Evolutionary conservation across 257 asterid species (phyloP).

Genomic region (Penstemon eatonii): DNA sequence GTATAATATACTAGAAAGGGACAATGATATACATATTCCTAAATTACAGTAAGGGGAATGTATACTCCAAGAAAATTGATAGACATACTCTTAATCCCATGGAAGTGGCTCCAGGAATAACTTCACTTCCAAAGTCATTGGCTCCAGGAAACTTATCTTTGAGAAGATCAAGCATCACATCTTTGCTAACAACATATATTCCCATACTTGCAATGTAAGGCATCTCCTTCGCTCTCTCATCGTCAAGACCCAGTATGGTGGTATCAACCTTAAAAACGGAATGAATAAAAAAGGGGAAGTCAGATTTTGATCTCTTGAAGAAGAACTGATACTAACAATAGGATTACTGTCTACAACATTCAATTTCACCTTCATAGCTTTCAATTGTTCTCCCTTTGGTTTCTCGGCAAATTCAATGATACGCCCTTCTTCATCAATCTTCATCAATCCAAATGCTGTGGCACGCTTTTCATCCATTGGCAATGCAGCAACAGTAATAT

Average conservation of each 20-base stretch:
- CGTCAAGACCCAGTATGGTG: slow-evolving; percentile 91
- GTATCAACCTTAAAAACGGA: slow-evolving; percentile 72
- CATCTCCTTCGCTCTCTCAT: slow-evolving; percentile 88
- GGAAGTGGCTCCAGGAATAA: slow-evolving; percentile 94
- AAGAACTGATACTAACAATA: background rate
- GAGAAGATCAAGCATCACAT: slow-evolving; percentile 80
- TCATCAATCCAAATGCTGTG: slow-evolving; percentile 92
- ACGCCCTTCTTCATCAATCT: slow-evolving; percentile 97
- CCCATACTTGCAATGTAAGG: slow-evolving; percentile 98
- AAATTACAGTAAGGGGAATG: background rate
- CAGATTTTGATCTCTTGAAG: slow-evolving; percentile 19
- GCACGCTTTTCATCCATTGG: slow-evolving; percentile 98
- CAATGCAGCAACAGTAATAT: slow-evolving; percentile 92
- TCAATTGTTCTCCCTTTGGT: slow-evolving; percentile 87
- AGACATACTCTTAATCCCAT: slow-evolving; percentile 74
- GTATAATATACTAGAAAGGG: background rate
- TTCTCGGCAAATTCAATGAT: slow-evolving; percentile 88
- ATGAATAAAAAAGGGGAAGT: slow-evolving; percentile 19
- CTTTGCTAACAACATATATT: slow-evolving; percentile 90
- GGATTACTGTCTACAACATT: slow-evolving; percentile 3
- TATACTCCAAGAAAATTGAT: slow-evolving; percentile 13
- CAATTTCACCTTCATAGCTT: slow-evolving; percentile 68
- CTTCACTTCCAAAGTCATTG: slow-evolving; percentile 98
- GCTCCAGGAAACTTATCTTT: slow-evolving; percentile 81
- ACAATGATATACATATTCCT: too few relatives aligned